These are phyloP conservation scores for Ogataea hybrid DNA, from an alignment of 1,139 yeast species.

Conservation along the genomic window DNA sequence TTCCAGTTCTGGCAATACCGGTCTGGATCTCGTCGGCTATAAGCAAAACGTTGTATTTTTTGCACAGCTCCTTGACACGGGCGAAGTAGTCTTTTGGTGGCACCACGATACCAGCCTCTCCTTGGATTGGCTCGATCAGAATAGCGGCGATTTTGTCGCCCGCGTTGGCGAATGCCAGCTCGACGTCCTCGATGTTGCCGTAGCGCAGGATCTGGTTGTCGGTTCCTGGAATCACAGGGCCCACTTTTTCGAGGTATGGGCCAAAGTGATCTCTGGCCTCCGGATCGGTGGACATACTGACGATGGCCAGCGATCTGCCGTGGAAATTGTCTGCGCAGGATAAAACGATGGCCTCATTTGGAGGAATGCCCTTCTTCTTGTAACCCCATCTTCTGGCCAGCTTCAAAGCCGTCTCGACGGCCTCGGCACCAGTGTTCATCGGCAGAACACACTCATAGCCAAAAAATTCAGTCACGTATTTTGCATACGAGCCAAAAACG, in stretches of 20 bases:
- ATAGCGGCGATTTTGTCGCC: constrained; percentile 93
- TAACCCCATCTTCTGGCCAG: constrained; percentile 98
- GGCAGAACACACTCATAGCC: constrained; percentile 92
- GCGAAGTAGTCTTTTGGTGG: constrained; percentile 83
- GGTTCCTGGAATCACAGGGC: constrained; percentile 48
- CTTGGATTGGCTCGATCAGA: constrained; percentile 93
- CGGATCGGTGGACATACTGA: constrained; percentile 94
- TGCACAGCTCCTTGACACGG: constrained; percentile 67
- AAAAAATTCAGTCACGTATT: constrained; percentile 85
- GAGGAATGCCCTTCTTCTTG: constrained; percentile 78
- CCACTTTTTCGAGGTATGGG: constrained; percentile 82
- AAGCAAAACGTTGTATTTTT: too few species aligned
- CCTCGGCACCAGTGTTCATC: constrained; percentile 99
- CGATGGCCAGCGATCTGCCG: constrained; percentile 93
- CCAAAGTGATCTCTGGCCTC: constrained; percentile 90
- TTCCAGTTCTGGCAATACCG: too few species aligned
- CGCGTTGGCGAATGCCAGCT: constrained; percentile 75
- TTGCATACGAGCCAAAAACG: constrained; percentile 83
- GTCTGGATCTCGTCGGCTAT: too few species aligned
- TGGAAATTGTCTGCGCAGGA: constrained; percentile 94
- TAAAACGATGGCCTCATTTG: constrained; percentile 79
- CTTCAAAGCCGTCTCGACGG: constrained; percentile 93
- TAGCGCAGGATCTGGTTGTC: constrained; percentile 59
- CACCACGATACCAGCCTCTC: constrained; percentile 97
- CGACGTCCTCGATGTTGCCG: constrained; percentile 83